Evolutionary conservation across 768 basidiomycete species (phyloP), one percentile per base, ranked within the genome.

Genomic region (Termitomyces sp.): DNA sequence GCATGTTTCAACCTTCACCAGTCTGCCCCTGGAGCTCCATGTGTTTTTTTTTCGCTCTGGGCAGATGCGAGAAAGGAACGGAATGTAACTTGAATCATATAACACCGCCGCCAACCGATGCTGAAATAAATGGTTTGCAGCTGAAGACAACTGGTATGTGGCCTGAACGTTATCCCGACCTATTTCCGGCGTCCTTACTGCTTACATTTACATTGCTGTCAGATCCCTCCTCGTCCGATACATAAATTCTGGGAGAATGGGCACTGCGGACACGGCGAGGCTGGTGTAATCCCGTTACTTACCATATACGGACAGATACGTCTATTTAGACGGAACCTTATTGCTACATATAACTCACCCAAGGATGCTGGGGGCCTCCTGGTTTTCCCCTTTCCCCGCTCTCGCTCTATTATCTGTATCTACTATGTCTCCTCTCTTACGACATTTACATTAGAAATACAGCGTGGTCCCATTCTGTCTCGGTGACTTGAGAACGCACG

Each of bases 1-100:
- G 45, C 52, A 40, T 63, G 61, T 36, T 51, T 46, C 20, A 63
- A 60, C 33, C 54, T 49, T 9, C 63, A 64, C 32, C 57, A 59
- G 24, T 43, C 20, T 4, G n/a, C 52, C 18, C 16, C 33, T 14
- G 48, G 51, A 36, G 56, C 62, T 4, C 48, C 51, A 6, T 67
- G 66, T 48, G 44, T 63, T 9, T 67, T 65, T 44, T 67, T 60
- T 46, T n/a, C n/a, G 14, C 50, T 2, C 38, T 61, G 42, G 57
- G 58, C 13, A 56, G 33, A 56, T 66, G 65, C 43, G 18, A n/a
- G 16, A 60, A 59, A 14, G 63, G 65, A 33, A 51, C 51, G n/a
- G 49, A 44, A 28, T 65, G 65, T 35, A 54, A 40, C 16, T 65
- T 65, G 54, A 30, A 46, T 20, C 65, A 65, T 45, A 22, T 52